phyloP scores from a whole-genome alignment of 352 stramenopile species.

The Pythium dissimile region DNA sequence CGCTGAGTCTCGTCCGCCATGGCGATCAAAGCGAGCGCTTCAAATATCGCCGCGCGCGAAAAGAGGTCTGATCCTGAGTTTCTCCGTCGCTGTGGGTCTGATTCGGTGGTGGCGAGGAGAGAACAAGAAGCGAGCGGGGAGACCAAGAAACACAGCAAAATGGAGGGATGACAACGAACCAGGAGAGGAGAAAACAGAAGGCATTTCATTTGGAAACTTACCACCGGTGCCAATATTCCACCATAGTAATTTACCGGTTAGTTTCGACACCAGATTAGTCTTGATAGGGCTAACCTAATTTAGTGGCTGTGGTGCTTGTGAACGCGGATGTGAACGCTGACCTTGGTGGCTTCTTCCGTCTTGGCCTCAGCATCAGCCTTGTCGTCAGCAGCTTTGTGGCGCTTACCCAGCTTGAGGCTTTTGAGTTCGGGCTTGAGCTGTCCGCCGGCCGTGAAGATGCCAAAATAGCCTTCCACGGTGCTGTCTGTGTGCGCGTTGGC shows the following conservation, averaged over 20 bases:
- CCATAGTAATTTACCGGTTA: neutral
- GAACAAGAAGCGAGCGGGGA: neutral
- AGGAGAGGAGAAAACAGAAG: neutral
- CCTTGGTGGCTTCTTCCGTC: neutral
- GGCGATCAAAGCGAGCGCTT: too few species aligned
- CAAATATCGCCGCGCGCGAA: constrained; percentile 21
- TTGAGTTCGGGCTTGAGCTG: constrained; percentile 48
- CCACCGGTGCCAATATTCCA: neutral
- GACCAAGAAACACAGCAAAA: neutral
- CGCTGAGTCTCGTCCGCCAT: constrained; percentile 18
- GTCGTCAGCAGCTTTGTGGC: neutral
- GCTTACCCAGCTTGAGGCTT: constrained; percentile 20
- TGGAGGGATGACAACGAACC: neutral
- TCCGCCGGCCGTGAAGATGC: constrained; percentile 41
- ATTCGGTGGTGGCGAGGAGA: constrained; percentile 4
- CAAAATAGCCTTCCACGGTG: constrained; percentile 63
- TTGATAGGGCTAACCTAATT: neutral
- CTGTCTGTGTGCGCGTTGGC: constrained; percentile 24
- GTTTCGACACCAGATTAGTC: neutral
- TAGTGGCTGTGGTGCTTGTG: neutral
- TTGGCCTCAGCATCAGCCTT: neutral
- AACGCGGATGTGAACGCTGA: constrained; percentile 11
- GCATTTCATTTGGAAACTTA: too few species aligned
- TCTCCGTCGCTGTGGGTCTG: constrained; percentile 18
- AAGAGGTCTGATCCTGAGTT: constrained; percentile 28